Base-by-base conservation (phyloP, 1,139 yeast genomes). In the Petasospora rhodanensis region DNA sequence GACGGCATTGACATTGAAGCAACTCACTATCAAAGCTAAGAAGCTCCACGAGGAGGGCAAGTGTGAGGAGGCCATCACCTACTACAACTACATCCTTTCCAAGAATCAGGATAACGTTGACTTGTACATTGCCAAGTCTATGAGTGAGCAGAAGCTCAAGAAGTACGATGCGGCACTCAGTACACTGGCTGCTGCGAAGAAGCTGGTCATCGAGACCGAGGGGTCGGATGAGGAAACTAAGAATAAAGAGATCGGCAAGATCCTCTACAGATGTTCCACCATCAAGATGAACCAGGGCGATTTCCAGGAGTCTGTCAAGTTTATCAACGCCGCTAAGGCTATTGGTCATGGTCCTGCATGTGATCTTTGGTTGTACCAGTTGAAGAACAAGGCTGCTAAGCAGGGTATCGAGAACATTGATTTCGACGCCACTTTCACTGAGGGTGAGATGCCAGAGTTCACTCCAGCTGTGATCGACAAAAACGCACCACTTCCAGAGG, bases 241-340 rank as follows among this genome's bases (percentile, higher is more conserved):
- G 34, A 60, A 78, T 38, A 60, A 62, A 4, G 70, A 69, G n/a
- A 63, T 79, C 24, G 82, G 76, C 0, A 61, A 67, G 19, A 75
- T 80, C 17, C 72, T 79, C 47, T 75, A 77, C 51, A 66, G 84
- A 25, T 61, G 79, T 35, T 84, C 76, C 8, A 57, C 77, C 38
- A 59, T 71, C 15, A 61, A 61, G 40, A 75, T 66, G 49, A 61
- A 64, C 28, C 62, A 69, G 40, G 75, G 73, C 43, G 59, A 70
- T 11, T 64, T 58, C 38, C 56, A 55, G 9, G 57, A 62, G 33
- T 80, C 95, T 0, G 58, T 65, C 21, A 56, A 51, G 23, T 70
- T 72, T 40, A 61, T 85, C 32, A 55, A 55, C 8, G 58, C n/a
- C n/a, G n/a, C n/a, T n/a, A n/a, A n/a, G n/a, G n/a, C n/a, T n/a